Evolutionary conservation across 2,329 filamentous ascomycete genomes (phyloP).

Genomic region (Trichophyton schoenleinii): DNA sequence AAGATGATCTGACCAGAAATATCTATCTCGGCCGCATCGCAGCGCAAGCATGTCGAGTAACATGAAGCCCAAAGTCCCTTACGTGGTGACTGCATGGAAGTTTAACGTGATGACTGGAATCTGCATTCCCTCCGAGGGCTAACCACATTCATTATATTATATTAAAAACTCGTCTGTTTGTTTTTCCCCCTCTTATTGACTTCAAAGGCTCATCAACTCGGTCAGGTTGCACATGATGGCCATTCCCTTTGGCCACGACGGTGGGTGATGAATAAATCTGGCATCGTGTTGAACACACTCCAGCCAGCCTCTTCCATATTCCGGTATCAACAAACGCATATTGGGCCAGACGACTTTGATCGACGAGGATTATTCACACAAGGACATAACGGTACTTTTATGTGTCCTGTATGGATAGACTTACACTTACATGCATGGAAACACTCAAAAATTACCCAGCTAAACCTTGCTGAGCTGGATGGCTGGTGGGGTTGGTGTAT

Average conservation of each 20-base stretch:
- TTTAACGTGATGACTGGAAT: neutral
- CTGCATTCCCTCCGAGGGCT: neutral
- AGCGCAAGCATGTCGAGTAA: neutral
- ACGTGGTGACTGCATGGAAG: conserved; percentile 1
- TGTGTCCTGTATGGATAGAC: neutral
- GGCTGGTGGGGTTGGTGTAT: neutral
- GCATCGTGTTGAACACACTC: neutral
- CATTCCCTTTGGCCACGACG: neutral
- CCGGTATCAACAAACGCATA: neutral
- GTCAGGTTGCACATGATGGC: neutral
- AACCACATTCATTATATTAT: neutral
- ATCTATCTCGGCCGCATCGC: neutral
- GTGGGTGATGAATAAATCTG: neutral
- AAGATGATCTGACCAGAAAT: conserved; percentile 1
- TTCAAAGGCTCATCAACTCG: neutral
- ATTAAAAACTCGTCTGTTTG: neutral
- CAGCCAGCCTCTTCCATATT: neutral
- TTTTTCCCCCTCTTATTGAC: neutral
- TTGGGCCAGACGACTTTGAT: neutral
- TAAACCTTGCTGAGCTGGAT: neutral
- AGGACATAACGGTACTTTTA: neutral
- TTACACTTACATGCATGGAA: neutral
- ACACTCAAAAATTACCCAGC: neutral
- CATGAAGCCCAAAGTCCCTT: neutral
- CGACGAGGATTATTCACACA: neutral